Base-by-base conservation (phyloP, 2,329 filamentous ascomycete genomes). In the Teratosphaeriaceae sp. region DNA sequence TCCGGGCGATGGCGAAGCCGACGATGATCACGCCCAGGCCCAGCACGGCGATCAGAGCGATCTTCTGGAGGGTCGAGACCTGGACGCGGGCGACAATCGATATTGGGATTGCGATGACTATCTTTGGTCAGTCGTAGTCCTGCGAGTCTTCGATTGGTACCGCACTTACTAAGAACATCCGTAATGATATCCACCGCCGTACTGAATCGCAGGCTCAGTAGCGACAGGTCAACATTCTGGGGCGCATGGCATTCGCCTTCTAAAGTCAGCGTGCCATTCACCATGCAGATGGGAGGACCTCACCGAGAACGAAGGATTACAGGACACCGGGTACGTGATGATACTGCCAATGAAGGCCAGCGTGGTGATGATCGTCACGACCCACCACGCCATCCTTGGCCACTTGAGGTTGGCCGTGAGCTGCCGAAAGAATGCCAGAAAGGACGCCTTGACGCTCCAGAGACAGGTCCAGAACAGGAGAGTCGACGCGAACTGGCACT, bases 391-490 rank as follows among this genome's bases (percentile, higher is more conserved):
- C 19, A 30, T 40, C 21, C 48, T 42, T 15, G 50, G 49, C 24
- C 46, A 43, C 13, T 21, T 15, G 19, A 49, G n/a, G 6, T 43
- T 27, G 12, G 34, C 33, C 9, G 37, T 36, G 8, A 48, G 49
- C 35, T 37, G 36, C 18, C 38, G 43, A 40, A 55, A 58, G 35
- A 54, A 48, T 13, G 50, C 47, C 38, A 52, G 35, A 6, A 54
- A 51, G n/a, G 45, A 49, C 3, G 39, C 50, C 33, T 58, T 57
- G 34, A 57, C 47, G 5, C 22, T 33, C 55, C 55, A 57, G 9
- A 56, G 38, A 36, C 51, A 55, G 11, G 39, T 48, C 50, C 49
- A 56, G 36, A 55, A 57, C 6, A 55, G 9, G 1, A 57, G n/a
- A 2, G 48, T 53, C 18, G 45, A 46, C 11, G 48, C 43, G 35